Conservation (phyloP, 2,329 filamentous ascomycete genomes). For the Tolypocladium album region DNA sequence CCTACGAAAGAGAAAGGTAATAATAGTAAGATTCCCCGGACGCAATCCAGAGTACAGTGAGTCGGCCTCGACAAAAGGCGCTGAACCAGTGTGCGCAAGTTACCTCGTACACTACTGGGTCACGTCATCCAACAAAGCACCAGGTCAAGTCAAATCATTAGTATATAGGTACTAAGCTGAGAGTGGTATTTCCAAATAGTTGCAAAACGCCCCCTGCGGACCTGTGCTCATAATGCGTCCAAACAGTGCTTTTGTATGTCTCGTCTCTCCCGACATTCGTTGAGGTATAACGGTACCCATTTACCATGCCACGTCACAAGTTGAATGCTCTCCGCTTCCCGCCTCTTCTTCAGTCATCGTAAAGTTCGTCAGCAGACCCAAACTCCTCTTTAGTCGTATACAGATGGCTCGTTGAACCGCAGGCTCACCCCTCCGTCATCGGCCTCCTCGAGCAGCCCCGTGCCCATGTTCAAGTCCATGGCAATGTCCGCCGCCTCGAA, state of each 20-base stretch:
- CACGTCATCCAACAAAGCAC: background rate
- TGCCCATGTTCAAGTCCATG: background rate
- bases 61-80: too few relatives aligned
- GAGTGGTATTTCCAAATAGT: background rate
- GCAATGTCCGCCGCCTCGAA: slow-evolving; percentile 19
- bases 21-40: too few relatives aligned
- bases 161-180: background rate
- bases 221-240: background rate
- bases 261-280: background rate
- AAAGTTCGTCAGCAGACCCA: background rate
- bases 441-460: slow-evolving; percentile 13
- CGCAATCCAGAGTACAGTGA: too few relatives aligned
- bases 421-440: slow-evolving; percentile 18
- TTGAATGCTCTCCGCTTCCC: background rate
- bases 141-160: too few relatives aligned
- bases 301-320: background rate
- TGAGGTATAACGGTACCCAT: background rate
- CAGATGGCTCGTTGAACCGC: background rate
- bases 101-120: too few relatives aligned
- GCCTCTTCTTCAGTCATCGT: background rate
- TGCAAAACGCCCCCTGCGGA: background rate
- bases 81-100: too few relatives aligned
- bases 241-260: background rate
- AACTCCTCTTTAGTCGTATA: background rate
- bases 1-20: too few relatives aligned